Base-by-base conservation (phyloP, 495 filamentous ascomycete genomes). In the Talaromyces wortmannii region DNA sequence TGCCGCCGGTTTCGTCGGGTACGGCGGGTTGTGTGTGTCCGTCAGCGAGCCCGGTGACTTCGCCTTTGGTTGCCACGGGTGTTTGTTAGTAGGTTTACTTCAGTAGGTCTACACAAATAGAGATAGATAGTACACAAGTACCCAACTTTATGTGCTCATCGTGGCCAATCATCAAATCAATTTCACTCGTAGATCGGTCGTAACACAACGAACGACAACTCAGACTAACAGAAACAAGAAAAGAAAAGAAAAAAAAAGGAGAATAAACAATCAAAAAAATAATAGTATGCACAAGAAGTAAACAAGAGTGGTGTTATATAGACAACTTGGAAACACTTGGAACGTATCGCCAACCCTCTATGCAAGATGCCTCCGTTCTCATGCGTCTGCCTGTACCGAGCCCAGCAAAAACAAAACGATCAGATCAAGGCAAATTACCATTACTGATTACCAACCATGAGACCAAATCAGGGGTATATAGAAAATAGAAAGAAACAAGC, bases 1-100 rank as follows among this genome's bases (percentile, higher is more conserved):
- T 61, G 49, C 73, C 79, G 3, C 81, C 79, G 0, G 65, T 76
- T 5, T 74, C 77, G 0, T 78, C 70, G 45, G 71, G 72, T 13
- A 59, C 73, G 4, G 72, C 67, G 11, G 45, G 45, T 52, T 82
- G 78, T 54, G 70, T 76, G 17, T 82, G 78, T 60, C 70, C 61
- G 23, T 64, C 71, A 31, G 67, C 75, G 13, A 60, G 61, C n/a
- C 67, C 76, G 10, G 70, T 75, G 29, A 72, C 67, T 0, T 68
- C 68, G 5, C 58, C 63, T n/a, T 53, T 73, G 48, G 68, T 62
- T 48, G 61, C 59, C 7, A 53, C 50, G 53, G 53, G 43, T 51
- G 12, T 45, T n/a, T 40, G 36, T 40, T 5, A 40, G 36, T 40
- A 13, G 13, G 8, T 40, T 8, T 40, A 40, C 13, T 29, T 30